These are phyloP conservation scores for Triticum monococcum DNA, from an alignment of 176 grass and related monocot species.

Conservation along the genomic window DNA sequence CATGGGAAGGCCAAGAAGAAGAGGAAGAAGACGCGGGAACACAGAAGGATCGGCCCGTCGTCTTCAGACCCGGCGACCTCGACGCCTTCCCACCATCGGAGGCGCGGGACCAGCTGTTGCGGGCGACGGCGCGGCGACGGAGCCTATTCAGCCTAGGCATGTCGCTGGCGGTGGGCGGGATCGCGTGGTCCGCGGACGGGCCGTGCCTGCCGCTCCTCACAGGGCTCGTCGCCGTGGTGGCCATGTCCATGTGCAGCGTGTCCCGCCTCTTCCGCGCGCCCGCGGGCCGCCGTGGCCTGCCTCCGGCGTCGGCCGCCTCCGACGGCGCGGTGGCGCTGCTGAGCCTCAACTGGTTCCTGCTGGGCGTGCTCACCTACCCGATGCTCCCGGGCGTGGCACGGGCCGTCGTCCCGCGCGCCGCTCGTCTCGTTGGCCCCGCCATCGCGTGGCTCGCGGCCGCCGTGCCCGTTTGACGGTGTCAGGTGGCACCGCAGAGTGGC, in stretches of 20 bases:
- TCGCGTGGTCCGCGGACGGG: constrained; percentile 41
- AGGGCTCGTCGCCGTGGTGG: constrained; percentile 55
- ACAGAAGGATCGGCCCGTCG: background rate
- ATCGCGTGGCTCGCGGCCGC: constrained; percentile 20
- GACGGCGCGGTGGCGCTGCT: constrained; percentile 54
- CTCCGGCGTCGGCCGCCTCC: background rate
- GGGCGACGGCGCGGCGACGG: constrained; percentile 11
- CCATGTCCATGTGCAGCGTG: constrained; percentile 55
- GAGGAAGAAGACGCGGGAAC: background rate
- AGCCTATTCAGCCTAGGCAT: constrained; percentile 58
- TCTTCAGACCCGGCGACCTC: background rate
- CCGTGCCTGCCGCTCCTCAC: constrained; percentile 56
- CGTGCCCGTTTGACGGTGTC: background rate
- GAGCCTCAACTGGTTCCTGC: constrained; percentile 70
- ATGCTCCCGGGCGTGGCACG: constrained; percentile 38
- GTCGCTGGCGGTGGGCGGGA: constrained; percentile 50
- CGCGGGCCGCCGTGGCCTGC: too few species aligned
- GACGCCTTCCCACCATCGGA: background rate
- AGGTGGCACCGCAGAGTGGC: background rate
- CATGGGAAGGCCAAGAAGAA: background rate
- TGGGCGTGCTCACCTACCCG: constrained; percentile 46
- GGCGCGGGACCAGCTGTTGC: background rate
- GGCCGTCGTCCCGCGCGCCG: constrained; percentile 20
- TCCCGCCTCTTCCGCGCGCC: constrained; percentile 29
- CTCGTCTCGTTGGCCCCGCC: background rate